phyloP scores from a whole-genome alignment of 2,329 filamentous ascomycete genomes.

The Blastomyces gilchristii region DNA sequence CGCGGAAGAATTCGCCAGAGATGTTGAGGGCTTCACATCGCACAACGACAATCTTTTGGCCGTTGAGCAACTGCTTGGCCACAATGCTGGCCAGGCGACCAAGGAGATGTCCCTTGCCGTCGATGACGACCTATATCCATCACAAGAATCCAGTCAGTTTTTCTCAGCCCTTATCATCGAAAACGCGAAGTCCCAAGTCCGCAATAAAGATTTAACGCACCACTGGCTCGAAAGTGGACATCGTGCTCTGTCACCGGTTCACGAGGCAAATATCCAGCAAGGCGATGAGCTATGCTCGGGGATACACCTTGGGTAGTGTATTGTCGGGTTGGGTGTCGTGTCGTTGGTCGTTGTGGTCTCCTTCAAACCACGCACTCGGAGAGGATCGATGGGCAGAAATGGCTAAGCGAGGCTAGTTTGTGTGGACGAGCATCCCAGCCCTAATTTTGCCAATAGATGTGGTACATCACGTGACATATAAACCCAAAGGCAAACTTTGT shows the following conservation, averaged over 20 bases:
- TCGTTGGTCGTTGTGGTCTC: conserved; percentile 24
- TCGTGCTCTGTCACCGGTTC: conserved; percentile 42
- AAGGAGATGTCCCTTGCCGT: conserved; percentile 99
- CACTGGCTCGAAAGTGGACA: conserved; percentile 58
- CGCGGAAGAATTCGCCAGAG: conserved; percentile 99
- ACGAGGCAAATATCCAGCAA: conserved; percentile 34
- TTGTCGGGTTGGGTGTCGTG: conserved; percentile 39
- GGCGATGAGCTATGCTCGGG: conserved; percentile 33
- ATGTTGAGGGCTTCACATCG: conserved; percentile 99
- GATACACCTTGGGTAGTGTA: conserved; percentile 34
- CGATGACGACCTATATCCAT: conserved; percentile 79
- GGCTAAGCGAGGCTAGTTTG: conserved; percentile 35
- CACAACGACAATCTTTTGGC: conserved; percentile 98
- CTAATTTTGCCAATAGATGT: conserved; percentile 28
- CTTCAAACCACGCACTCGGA: conserved; percentile 32
- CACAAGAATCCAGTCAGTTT: conserved; percentile 27
- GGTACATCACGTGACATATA: conserved; percentile 20
- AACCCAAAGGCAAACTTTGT: too few species aligned
- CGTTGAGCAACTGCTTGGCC: conserved; percentile 97
- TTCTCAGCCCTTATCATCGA: conserved; percentile 10
- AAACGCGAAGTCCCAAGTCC: conserved; percentile 10
- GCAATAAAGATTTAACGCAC: conserved; percentile 39
- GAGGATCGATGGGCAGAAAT: conserved; percentile 16
- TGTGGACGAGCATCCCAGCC: conserved; percentile 31
- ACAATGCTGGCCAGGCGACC: conserved; percentile 96